phyloP scores from a whole-genome alignment of 208 protist species.

The Herpetomonas tarakana region DNA sequence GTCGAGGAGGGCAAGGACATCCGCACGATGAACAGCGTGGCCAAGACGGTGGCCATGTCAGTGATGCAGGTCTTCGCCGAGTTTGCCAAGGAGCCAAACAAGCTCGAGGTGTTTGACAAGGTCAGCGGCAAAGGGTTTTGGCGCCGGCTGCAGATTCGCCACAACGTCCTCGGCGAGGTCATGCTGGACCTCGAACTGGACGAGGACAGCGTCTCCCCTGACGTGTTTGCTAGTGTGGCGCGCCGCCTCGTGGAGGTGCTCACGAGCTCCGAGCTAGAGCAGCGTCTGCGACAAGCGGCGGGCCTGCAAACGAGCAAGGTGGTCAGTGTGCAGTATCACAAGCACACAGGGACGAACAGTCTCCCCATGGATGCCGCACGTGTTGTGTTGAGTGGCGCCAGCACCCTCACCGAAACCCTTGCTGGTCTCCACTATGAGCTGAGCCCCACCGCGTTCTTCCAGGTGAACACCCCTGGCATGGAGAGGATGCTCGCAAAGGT shows the following conservation, averaged over 20 bases:
- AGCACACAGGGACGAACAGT: constrained; percentile 65
- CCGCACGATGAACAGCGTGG: constrained; percentile 65
- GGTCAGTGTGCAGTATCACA: constrained; percentile 75
- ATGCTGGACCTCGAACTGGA: constrained; percentile 81
- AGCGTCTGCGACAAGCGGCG: constrained; percentile 17
- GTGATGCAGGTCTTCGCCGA: constrained; percentile 42
- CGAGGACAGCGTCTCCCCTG: constrained; percentile 20
- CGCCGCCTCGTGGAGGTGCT: constrained; percentile 31
- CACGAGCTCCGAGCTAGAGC: constrained; percentile 15
- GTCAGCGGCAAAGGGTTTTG: constrained; percentile 80
- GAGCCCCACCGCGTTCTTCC: constrained; percentile 93
- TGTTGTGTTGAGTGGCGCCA: constrained; percentile 53
- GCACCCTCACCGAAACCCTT: constrained; percentile 73
- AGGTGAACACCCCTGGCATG: constrained; percentile 93
- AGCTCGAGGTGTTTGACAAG: constrained; percentile 76
- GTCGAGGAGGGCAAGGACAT: constrained; percentile 37
- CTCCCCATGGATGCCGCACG: constrained; percentile 52
- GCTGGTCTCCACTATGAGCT: constrained; percentile 86
- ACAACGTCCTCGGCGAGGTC: constrained; percentile 83
- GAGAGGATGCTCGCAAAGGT: constrained; percentile 85
- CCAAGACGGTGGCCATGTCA: constrained; percentile 42
- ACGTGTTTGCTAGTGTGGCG: constrained; percentile 36
- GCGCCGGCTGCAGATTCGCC: constrained; percentile 87
- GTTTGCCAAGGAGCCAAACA: constrained; percentile 33
- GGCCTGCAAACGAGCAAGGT: constrained; percentile 34